Evolutionary conservation across 225 moss, liverwort and hornwort genomes (phyloP).

Genomic region (Sphagnum tenellum): DNA sequence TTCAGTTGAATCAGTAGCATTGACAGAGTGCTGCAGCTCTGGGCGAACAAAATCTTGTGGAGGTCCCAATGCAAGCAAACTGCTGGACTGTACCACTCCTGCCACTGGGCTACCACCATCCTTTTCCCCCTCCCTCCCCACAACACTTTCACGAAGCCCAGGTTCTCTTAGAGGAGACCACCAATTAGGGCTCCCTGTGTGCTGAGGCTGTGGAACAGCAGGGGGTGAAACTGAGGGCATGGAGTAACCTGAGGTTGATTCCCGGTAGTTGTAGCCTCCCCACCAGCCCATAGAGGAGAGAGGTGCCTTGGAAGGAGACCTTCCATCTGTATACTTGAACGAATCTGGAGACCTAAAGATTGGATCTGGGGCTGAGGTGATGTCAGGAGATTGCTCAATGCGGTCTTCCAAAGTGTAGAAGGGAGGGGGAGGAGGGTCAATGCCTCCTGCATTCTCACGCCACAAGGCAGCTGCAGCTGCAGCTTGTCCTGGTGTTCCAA

Average conservation of each 20-base stretch:
- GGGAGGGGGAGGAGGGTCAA: slow-evolving; percentile 87
- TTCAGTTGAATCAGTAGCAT: slow-evolving; percentile 24
- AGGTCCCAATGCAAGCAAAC: slow-evolving; percentile 56
- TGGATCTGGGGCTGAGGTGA: slow-evolving; percentile 39
- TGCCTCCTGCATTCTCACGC: slow-evolving; percentile 75
- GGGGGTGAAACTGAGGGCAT: slow-evolving; percentile 32
- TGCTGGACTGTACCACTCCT: slow-evolving; percentile 63
- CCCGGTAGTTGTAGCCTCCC: slow-evolving; percentile 45
- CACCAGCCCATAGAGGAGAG: slow-evolving; percentile 33
- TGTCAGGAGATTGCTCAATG: slow-evolving; percentile 65
- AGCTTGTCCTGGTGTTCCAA: slow-evolving; percentile 57
- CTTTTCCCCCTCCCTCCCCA: slow-evolving; percentile 32
- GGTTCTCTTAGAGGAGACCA: slow-evolving; percentile 67
- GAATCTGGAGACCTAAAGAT: slow-evolving; percentile 52
- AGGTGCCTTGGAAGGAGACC: slow-evolving; percentile 28
- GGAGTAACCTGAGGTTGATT: slow-evolving; percentile 20
- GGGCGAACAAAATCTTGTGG: slow-evolving; percentile 78
- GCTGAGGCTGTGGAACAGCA: slow-evolving; percentile 37
- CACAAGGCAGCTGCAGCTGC: slow-evolving; percentile 61
- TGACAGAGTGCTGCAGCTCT: slow-evolving; percentile 37
- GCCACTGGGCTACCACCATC: slow-evolving; percentile 67
- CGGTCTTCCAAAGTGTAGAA: slow-evolving; percentile 94
- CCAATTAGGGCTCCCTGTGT: slow-evolving; percentile 53
- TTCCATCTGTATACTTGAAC: slow-evolving; percentile 21
- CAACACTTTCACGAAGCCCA: slow-evolving; percentile 25